Conservation (phyloP, 2,329 filamentous ascomycete species). For the Aspergillus pseudonomiae region DNA sequence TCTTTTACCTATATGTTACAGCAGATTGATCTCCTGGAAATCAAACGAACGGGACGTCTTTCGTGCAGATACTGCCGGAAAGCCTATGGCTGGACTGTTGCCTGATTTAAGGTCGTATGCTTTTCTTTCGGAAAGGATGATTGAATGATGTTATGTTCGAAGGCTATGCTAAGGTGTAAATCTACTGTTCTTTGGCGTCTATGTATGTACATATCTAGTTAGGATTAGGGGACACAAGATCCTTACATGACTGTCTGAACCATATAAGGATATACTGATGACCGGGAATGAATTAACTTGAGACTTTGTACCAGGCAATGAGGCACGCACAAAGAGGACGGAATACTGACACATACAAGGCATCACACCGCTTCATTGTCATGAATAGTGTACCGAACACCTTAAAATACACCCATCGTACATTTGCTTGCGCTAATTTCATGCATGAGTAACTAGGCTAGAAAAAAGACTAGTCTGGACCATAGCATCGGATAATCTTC, state of each 20-base stretch:
- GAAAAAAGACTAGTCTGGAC: background rate
- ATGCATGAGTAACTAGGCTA: background rate
- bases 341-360: background rate
- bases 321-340: background rate
- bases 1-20: background rate
- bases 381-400: background rate
- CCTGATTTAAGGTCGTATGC: background rate
- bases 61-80: background rate
- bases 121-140: slow-evolving; percentile 2
- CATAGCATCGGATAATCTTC: background rate
- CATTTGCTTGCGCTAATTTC: background rate
- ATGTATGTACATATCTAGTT: background rate
- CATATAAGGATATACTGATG: background rate
- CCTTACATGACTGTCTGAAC: background rate
- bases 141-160: slow-evolving; percentile 5
- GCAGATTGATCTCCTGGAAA: background rate
- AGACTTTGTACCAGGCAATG: background rate
- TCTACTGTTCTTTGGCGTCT: background rate
- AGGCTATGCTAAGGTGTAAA: slow-evolving; percentile 1
- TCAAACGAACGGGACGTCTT: background rate
- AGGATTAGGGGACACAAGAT: background rate
- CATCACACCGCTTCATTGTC: background rate
- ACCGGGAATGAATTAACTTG: background rate
- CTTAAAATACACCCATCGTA: background rate
- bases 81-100: background rate